Evolutionary conservation across 2,329 filamentous ascomycete species (phyloP), one percentile per base, ranked within the genome.

Genomic region (Fusarium nelsonii): DNA sequence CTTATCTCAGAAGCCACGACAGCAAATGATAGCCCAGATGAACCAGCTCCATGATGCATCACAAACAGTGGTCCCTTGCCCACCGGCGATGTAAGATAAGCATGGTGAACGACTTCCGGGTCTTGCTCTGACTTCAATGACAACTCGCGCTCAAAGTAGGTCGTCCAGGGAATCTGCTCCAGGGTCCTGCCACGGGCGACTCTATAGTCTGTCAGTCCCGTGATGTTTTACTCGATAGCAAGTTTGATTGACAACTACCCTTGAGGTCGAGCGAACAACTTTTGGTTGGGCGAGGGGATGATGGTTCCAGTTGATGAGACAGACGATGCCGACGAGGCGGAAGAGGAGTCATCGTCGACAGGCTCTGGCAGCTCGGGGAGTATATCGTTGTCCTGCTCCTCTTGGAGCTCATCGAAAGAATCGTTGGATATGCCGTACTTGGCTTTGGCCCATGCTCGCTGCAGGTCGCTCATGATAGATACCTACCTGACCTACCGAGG

Each of bases 261-360:
- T 80, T 87, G 85, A 46, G 90, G 88, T 70, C 90, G 86, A 60
- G 91, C 91, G 81, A 94, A 93, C 40, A 94, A 82, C 66, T 90
- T 90, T 72, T 90, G 88, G 70, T 87, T 91, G 8, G 88, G 87
- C 6, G 92, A 92, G 1, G 94, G 93, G 68, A 93, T 91, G 65
- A 98, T 87, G n/a, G 95, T 98, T 28, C 94, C 94, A 5, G 94
- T 93, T 2, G 94, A 97, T 5, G 94, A 97, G 37, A 93, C 90
- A n/a, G 94, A 97, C 0, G 80, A 97, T 14, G 92, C 87, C 9
- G 89, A 91, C 1, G 90, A 97, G 15, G 92, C 88, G 10, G 89
- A 91, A 1, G 90, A 92, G 15, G 90, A 92, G 77, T 92, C 90
- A 73, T 92, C 87, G 52, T 83, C 84, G 41, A 79, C 76, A 52